Percentiles rank a stretch among this genome's conserved stretches.
phyloP scores from a whole-genome alignment of 305 asterid species.

The Solanum hybrid region DNA sequence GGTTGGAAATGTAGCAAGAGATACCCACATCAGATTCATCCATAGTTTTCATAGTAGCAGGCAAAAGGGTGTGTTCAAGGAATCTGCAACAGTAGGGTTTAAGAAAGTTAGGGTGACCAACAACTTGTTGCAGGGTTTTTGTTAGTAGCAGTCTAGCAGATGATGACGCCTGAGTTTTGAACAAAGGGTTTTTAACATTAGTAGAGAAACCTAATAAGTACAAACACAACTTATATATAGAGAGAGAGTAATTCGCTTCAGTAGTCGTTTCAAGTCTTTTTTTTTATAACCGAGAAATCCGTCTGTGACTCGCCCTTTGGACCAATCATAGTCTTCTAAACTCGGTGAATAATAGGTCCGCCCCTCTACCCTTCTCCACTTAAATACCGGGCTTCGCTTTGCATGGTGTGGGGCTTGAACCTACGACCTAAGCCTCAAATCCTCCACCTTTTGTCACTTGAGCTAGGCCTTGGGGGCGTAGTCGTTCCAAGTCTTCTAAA shows the following conservation, averaged over 20 bases:
- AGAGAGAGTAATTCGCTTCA: not conserved
- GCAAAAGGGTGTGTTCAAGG: slow-evolving; percentile 5
- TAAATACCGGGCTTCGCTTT: no score
- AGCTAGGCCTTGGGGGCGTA: not conserved
- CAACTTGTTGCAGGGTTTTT: slow-evolving; percentile 1
- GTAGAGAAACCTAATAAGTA: not conserved
- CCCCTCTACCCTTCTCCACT: no score
- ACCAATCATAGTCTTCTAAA: no score
- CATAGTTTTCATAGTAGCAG: slow-evolving; percentile 5
- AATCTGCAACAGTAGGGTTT: slow-evolving; percentile 1
- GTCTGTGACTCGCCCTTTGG: no score
- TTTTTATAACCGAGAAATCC: no score
- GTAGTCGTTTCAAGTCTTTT: not conserved
- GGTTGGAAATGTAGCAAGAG: slow-evolving; percentile 60
- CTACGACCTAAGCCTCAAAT: no score
- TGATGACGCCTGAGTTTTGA: not conserved
- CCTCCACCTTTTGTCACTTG: no score
- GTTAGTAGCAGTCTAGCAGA: not conserved
- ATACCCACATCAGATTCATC: slow-evolving; percentile 86
- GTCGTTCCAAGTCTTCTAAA: not conserved
- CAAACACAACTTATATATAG: not conserved
- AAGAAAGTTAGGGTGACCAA: slow-evolving; percentile 12
- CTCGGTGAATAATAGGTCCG: no score
- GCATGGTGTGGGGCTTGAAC: no score
- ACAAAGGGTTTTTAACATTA: not conserved